Percentiles rank a stretch among this genome's conserved stretches.
Conservation (phyloP, 2,329 filamentous ascomycete species). For the Westerdykella ornata region DNA sequence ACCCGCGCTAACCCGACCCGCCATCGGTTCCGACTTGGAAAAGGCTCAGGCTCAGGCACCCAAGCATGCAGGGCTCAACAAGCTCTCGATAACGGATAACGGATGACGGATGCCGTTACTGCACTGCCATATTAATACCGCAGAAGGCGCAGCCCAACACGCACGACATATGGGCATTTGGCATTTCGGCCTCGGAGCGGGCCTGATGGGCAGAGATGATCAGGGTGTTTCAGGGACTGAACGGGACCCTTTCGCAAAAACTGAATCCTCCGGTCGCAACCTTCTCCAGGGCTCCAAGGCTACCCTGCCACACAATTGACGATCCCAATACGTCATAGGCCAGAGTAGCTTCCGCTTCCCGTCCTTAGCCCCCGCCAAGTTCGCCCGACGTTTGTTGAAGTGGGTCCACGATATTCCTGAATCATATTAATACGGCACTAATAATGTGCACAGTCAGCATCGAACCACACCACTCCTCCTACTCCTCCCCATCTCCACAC, state of each 20-base stretch:
- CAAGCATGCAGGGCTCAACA: too few relatives aligned
- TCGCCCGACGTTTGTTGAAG: conserved; percentile 7
- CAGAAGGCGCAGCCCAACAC: conserved; percentile 18
- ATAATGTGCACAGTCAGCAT: too few relatives aligned
- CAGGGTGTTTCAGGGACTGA: neutral
- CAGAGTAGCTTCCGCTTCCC: conserved; percentile 14
- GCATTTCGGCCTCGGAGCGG: too few relatives aligned
- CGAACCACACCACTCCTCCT: neutral
- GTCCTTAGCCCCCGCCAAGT: conserved; percentile 19
- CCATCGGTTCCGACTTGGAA: too few relatives aligned
- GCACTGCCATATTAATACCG: conserved; percentile 27
- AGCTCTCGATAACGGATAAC: too few relatives aligned
- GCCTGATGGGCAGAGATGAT: too few relatives aligned
- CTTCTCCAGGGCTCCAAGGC: neutral
- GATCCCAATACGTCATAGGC: conserved; percentile 19
- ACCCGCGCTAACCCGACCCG: too few relatives aligned
- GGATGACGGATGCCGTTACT: too few relatives aligned
- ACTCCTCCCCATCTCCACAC: neutral
- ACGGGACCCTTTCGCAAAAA: too few relatives aligned
- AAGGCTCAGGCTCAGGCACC: too few relatives aligned
- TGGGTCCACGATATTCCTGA: neutral
- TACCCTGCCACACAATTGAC: conserved; percentile 5
- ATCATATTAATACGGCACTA: too few relatives aligned
- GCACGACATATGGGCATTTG: neutral
- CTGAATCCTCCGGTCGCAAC: too few relatives aligned